Conservation (phyloP, 345 rosid genomes). For the Fremontodendron californicum region DNA sequence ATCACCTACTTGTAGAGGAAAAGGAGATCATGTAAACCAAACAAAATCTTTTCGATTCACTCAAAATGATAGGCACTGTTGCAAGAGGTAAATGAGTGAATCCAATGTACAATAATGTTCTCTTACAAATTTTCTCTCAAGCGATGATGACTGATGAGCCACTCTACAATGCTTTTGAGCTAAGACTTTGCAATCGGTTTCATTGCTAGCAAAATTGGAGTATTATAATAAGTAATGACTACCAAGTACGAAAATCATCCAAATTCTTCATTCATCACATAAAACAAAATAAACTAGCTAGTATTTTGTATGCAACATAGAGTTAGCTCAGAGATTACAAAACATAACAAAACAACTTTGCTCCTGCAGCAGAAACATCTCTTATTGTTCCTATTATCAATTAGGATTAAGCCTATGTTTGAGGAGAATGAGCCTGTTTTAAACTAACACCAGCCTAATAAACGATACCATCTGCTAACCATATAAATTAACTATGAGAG, state of each 20-base stretch:
- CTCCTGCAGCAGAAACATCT: not conserved
- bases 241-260: conserved; percentile 3
- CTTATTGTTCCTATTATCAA: conserved; percentile 5
- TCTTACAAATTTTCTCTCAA: too few species aligned
- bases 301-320: not conserved
- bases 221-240: conserved; percentile 20
- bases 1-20: not conserved
- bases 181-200: not conserved
- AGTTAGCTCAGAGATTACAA: not conserved
- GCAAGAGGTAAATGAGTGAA: too few species aligned
- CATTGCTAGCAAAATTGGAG: not conserved
- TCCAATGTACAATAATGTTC: not conserved
- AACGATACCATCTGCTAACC: not conserved
- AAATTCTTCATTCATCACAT: not conserved
- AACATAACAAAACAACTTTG: not conserved
- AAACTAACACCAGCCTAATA: not conserved
- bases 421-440: not conserved
- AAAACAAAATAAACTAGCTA: not conserved
- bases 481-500: not conserved
- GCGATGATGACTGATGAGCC: not conserved
- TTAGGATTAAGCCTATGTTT: not conserved
- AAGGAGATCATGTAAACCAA: too few species aligned
- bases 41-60: too few species aligned
- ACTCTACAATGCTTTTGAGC: not conserved
- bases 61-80: too few species aligned